Evolutionary conservation across 441 rosid species (phyloP).

Genomic region (Erodium moschatum): DNA sequence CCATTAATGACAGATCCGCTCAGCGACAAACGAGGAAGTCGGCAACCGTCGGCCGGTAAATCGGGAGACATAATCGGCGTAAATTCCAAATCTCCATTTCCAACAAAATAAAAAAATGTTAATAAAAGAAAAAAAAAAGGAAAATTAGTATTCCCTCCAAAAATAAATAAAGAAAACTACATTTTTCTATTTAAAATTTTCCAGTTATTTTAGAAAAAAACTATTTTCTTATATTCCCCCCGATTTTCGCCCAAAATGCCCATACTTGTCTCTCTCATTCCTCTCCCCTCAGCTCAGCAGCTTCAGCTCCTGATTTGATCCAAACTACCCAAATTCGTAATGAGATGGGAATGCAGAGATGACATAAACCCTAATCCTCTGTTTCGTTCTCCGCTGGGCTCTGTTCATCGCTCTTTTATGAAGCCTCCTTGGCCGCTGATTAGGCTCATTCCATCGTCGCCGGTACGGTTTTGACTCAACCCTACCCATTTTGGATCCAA

Average conservation of each 20-base stretch:
- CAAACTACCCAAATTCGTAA: neutral
- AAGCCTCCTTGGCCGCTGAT: conserved; percentile 39
- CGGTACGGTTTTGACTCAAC: conserved; percentile 25
- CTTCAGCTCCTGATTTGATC: conserved; percentile 9
- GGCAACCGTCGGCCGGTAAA: conserved; percentile 62
- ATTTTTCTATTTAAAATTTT: neutral
- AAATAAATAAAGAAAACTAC: neutral
- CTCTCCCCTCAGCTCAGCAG: neutral
- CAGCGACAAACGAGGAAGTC: conserved; percentile 48
- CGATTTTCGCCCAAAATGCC: neutral
- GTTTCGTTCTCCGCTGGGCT: conserved; percentile 7
- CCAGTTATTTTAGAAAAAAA: neutral
- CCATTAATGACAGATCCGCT: conserved; percentile 26
- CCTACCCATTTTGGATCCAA: neutral
- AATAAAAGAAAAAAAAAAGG: conserved; percentile 13
- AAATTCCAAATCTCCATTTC: neutral
- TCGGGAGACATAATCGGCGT: conserved; percentile 33
- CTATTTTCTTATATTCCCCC: conserved; percentile 16
- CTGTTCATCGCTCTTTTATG: conserved; percentile 29
- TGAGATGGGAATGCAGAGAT: conserved; percentile 15
- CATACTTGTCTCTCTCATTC: neutral
- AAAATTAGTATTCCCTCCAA: conserved; percentile 1
- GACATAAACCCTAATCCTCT: conserved; percentile 9
- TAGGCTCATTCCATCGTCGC: conserved; percentile 2
- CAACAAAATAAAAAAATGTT: too few relatives aligned